Evolutionary conservation across 2,329 filamentous ascomycete species (phyloP).

Genomic region (Fusarium decemcellulare): DNA sequence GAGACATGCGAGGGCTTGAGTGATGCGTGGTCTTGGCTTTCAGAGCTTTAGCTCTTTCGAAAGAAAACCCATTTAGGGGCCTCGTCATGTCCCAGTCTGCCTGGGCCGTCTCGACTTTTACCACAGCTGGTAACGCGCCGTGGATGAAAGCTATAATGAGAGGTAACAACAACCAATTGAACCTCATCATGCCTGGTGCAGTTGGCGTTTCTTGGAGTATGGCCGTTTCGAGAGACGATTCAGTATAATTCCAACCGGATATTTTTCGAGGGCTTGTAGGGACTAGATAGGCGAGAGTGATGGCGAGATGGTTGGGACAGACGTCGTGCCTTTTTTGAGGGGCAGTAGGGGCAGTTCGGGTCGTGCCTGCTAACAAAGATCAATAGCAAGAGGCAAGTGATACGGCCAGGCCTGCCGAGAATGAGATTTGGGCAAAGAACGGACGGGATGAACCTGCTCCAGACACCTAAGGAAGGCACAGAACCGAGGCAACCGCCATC

Average conservation of each 20-base stretch:
- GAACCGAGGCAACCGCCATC: neutral
- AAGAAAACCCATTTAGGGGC: slow-evolving; percentile 56
- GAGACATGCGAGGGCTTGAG: slow-evolving; percentile 50
- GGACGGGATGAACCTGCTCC: no score
- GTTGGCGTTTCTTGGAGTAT: no score
- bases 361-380: slow-evolving; percentile 3
- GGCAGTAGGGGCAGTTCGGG: neutral
- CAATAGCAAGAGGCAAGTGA: slow-evolving; percentile 14
- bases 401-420: slow-evolving; percentile 11
- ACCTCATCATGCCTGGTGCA: neutral
- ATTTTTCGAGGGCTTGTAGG: neutral
- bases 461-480: neutral
- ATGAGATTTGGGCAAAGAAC: no score
- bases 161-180: neutral
- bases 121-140: slow-evolving; percentile 6
- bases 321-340: neutral
- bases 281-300: neutral
- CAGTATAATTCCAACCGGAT: neutral
- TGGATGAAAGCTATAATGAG: slow-evolving; percentile 11
- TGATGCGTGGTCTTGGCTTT: slow-evolving; percentile 47
- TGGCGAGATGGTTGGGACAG: neutral
- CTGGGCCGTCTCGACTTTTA: neutral
- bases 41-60: slow-evolving; percentile 52
- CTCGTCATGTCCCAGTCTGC: slow-evolving; percentile 51
- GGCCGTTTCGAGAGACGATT: no score